Evolutionary conservation across 2,329 filamentous ascomycete species (phyloP).

Genomic region (Sclerotinia subarctica): DNA sequence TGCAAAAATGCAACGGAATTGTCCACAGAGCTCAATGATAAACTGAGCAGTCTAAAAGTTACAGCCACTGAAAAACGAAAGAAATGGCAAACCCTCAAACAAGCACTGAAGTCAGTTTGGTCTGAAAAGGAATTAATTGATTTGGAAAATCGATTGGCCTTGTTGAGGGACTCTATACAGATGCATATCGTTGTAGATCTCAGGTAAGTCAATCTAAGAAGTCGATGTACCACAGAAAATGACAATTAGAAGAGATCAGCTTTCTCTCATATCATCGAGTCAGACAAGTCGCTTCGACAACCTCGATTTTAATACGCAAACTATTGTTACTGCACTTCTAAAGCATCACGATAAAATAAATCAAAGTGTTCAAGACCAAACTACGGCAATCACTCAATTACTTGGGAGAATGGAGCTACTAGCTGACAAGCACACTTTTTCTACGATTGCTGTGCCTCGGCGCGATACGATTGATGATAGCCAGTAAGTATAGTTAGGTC

Average conservation of each 20-base stretch:
- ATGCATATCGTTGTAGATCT: constrained; percentile 6
- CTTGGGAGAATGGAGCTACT: neutral
- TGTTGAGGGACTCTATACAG: constrained; percentile 7
- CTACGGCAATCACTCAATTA: neutral
- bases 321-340: constrained; percentile 1
- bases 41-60: neutral
- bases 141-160: neutral
- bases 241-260: neutral
- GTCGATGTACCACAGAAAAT: neutral
- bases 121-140: neutral
- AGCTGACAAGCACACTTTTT: neutral
- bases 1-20: neutral
- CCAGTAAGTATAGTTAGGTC: neutral
- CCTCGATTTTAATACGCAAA: neutral
- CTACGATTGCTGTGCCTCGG: neutral
- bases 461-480: neutral
- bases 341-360: neutral
- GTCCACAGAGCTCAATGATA: neutral
- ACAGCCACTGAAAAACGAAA: neutral
- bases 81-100: constrained; percentile 6
- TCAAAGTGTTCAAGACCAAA: neutral
- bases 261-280: neutral
- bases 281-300: constrained; percentile 2
- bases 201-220: neutral
- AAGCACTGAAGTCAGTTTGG: constrained; percentile 16